phyloP scores from a whole-genome alignment of 2,329 filamentous ascomycete species.

The Thielaviopsis populi region DNA sequence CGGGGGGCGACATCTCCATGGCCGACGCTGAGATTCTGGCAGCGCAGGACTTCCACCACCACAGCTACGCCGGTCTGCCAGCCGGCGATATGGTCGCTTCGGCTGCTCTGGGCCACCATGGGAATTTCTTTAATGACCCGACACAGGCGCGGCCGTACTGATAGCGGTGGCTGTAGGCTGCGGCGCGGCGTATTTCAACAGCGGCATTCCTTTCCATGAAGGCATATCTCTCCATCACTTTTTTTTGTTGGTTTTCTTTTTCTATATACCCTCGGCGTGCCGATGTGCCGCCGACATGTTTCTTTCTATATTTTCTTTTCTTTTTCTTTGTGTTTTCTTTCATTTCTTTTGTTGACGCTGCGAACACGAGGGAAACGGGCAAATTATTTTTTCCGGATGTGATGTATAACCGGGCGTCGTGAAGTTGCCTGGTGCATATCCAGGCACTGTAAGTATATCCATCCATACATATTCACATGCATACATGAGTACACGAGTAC shows the following conservation, averaged over 20 bases:
- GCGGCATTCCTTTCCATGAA: neutral
- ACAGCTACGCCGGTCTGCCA: slow-evolving; percentile 20
- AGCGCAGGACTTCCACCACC: slow-evolving; percentile 18
- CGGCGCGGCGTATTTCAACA: neutral
- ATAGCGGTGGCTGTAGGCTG: neutral
- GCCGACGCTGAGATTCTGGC: slow-evolving; percentile 23
- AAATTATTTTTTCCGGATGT: neutral
- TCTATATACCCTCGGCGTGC: slow-evolving; percentile 1
- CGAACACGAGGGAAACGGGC: neutral
- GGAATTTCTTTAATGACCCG: slow-evolving; percentile 6
- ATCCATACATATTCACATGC: neutral
- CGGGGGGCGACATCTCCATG: slow-evolving; percentile 26
- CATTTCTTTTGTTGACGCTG: neutral
- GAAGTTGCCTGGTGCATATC: neutral
- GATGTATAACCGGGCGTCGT: neutral
- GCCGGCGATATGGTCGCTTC: slow-evolving; percentile 11
- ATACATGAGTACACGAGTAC: neutral
- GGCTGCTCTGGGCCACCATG: neutral
- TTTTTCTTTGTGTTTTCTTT: neutral
- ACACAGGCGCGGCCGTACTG: neutral
- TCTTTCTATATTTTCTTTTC: neutral
- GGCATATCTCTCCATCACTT: neutral
- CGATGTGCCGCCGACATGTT: neutral
- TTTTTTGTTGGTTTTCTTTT: neutral
- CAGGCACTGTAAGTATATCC: neutral